Evolutionary conservation across 805 yeast genomes (phyloP).

Genomic region (Metschnikowia shivogae): DNA sequence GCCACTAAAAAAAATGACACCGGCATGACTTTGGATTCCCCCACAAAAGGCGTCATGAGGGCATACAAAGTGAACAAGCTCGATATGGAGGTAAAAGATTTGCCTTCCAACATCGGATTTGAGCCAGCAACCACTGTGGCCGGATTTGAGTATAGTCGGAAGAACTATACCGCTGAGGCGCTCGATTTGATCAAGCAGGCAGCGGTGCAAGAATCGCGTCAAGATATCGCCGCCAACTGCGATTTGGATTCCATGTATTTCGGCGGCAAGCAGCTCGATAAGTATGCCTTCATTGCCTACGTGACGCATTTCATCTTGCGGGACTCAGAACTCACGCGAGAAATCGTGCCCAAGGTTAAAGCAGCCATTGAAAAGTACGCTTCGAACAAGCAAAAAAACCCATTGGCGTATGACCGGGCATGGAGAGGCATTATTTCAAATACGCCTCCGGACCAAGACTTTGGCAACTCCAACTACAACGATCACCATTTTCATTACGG

Average conservation of each 20-base stretch:
- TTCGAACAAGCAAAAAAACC: slow-evolving; percentile 62
- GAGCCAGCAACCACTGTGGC: slow-evolving; percentile 53
- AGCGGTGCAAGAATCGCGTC: slow-evolving; percentile 50
- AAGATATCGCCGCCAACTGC: slow-evolving; percentile 54
- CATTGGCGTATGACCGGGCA: slow-evolving; percentile 71
- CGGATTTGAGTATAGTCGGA: slow-evolving; percentile 9
- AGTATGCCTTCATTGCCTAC: slow-evolving; percentile 82
- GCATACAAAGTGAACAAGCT: slow-evolving; percentile 41
- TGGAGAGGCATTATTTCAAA: slow-evolving; percentile 79
- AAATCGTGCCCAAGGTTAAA: slow-evolving; percentile 56
- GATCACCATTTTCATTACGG: slow-evolving; percentile 80
- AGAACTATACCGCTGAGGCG: slow-evolving; percentile 26
- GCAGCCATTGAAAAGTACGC: slow-evolving; percentile 67
- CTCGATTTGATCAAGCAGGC: slow-evolving; percentile 34
- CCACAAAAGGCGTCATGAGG: slow-evolving; percentile 47
- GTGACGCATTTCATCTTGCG: slow-evolving; percentile 63
- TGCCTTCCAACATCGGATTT: slow-evolving; percentile 40
- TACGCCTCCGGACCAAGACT: slow-evolving; percentile 62
- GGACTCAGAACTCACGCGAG: slow-evolving; percentile 48
- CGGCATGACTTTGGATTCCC: slow-evolving; percentile 39
- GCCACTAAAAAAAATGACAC: slow-evolving; percentile 26
- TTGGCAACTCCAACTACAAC: slow-evolving; percentile 66
- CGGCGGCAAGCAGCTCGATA: slow-evolving; percentile 83
- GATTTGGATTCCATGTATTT: slow-evolving; percentile 83
- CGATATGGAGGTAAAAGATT: slow-evolving; percentile 35